Evolutionary conservation across 2,329 filamentous ascomycete genomes (phyloP), one percentile per base, ranked within the genome.

Genomic region (Colletotrichum ledebouriae): DNA sequence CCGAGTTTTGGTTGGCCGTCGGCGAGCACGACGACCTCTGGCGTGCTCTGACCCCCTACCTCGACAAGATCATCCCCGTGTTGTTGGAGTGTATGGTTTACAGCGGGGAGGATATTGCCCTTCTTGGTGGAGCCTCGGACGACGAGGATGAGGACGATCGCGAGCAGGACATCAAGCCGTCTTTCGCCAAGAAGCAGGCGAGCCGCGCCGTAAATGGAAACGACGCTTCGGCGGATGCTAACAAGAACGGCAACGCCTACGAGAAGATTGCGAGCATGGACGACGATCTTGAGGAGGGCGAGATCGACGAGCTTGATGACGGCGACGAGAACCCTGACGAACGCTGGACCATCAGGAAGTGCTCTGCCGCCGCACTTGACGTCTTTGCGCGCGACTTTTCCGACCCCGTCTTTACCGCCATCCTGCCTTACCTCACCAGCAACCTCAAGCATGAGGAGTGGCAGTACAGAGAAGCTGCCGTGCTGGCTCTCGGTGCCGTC

Each of bases 1-100:
- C 96, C 5, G 96, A 99, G 78, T 99, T 99, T 77, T 99, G 97
- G 94, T 88, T 99, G 50, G 94, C 94, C 44, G 90, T 97, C 20
- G 94, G 94, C 69, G 96, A 98, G 77, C 93, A 97, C 76, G 88
- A 92, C 47, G 88, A 91, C 67, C 82, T 98, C 60, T 94, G 93
- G 82, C 86, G 89, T 72, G 87, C 89, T 0, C 84, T 99, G 52
- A 89, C 87, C 9, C 94, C 94, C 0, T 93, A 93, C 76, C 87
- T 98, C 63, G 81, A 87, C 72, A 93, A 92, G 78, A 95, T 98
- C 71, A 91, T 99, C 34, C 96, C 96, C 0, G 92, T 98, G 1
- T 83, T 99, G 59, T 86, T 99, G 7, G 90, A 96, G 72, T 97
- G 93, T 77, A 99, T 99, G 95, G 90, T 98, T 1, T 99, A 98